A percentile compares a stretch with the other conserved stretches of the same genome.
Conservation (phyloP, 441 rosid species). For the Daphne laureola region DNA sequence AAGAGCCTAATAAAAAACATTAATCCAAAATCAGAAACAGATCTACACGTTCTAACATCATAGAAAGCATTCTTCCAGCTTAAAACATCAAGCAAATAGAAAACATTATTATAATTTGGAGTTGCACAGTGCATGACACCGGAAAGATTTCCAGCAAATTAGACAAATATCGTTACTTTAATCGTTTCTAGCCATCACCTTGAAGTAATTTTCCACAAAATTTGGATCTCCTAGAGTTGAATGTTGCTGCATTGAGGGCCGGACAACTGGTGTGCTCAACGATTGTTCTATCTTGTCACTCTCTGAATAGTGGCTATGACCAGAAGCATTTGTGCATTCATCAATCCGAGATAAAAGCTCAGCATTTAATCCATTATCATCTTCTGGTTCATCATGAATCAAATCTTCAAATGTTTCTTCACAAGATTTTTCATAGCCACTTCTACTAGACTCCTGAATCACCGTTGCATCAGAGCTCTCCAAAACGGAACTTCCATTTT, state of each 20-base stretch:
- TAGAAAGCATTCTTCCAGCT: too few species aligned
- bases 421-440: slow-evolving; percentile 21
- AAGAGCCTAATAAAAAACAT: too few species aligned
- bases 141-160: neutral
- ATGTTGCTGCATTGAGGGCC: slow-evolving; percentile 38
- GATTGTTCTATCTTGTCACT: slow-evolving; percentile 22
- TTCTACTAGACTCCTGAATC: slow-evolving; percentile 24
- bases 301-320: slow-evolving; percentile 23
- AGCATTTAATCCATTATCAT: slow-evolving; percentile 22
- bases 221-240: slow-evolving; percentile 80
- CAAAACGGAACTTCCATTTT: slow-evolving; percentile 20
- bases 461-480: slow-evolving; percentile 19
- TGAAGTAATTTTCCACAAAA: slow-evolving; percentile 91
- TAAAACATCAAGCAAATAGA: neutral
- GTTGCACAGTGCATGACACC: neutral
- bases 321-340: slow-evolving; percentile 24
- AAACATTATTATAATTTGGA: neutral
- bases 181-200: slow-evolving; percentile 33
- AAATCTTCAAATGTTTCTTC: slow-evolving; percentile 25
- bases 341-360: slow-evolving; percentile 23
- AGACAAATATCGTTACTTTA: too few species aligned
- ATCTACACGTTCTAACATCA: neutral
- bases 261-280: slow-evolving; percentile 24
- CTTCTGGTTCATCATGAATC: slow-evolving; percentile 23
- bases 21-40: slow-evolving; percentile 10